phyloP scores from a whole-genome alignment of 2,329 filamentous ascomycete genomes.

The Fusarium nurragi region DNA sequence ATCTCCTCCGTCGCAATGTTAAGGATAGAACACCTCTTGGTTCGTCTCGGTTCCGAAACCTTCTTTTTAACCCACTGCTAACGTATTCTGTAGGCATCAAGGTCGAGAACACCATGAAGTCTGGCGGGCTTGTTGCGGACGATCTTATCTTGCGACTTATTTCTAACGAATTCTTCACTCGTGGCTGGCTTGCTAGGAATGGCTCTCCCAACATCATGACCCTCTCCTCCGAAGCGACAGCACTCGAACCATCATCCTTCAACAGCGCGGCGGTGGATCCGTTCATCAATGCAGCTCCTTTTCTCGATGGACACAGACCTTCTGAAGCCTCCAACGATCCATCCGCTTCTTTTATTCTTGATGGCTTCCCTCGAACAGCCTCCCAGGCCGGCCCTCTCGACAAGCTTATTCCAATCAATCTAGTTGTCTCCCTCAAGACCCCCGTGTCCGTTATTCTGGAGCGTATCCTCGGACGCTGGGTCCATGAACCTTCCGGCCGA shows the following conservation, averaged over 20 bases:
- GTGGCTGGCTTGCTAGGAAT: conserved; percentile 78
- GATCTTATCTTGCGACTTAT: conserved; percentile 92
- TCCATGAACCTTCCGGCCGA: conserved; percentile 88
- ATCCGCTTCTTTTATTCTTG: conserved; percentile 89
- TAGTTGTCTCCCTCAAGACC: conserved; percentile 87
- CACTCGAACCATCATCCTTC: conserved; percentile 48
- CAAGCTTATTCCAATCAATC: conserved; percentile 88
- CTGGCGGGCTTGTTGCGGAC: conserved; percentile 90
- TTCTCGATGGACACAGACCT: conserved; percentile 50
- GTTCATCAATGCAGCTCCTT: conserved; percentile 53
- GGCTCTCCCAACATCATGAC: conserved; percentile 61
- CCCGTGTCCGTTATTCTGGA: conserved; percentile 87
- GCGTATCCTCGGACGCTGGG: conserved; percentile 91
- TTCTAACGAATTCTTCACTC: conserved; percentile 83
- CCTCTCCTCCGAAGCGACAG: conserved; percentile 56
- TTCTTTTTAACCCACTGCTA: background rate
- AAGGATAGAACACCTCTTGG: conserved; percentile 86
- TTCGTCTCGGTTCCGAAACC: conserved; percentile 55
- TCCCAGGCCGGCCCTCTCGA: conserved; percentile 82
- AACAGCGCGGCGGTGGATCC: conserved; percentile 51
- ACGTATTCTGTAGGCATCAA: conserved; percentile 74
- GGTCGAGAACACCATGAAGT: conserved; percentile 87
- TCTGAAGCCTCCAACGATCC: conserved; percentile 71
- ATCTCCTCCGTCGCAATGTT: conserved; percentile 92
- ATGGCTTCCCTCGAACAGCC: conserved; percentile 93